Conservation (phyloP, 352 stramenopile genomes). For the Globisporangium irregulare region DNA sequence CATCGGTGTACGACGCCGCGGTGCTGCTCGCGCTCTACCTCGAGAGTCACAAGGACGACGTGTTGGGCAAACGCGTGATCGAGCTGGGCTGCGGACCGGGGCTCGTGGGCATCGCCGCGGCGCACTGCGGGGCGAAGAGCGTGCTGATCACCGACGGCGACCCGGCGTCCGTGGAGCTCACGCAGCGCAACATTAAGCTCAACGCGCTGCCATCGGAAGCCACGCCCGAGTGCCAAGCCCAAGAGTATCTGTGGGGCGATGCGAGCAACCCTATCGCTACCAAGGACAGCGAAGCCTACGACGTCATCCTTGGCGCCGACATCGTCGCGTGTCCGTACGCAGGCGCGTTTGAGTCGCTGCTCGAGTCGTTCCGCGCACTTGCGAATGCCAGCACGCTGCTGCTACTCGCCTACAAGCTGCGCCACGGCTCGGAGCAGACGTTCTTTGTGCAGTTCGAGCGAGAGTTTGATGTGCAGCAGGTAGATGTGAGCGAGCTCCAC, state of each 20-base stretch:
- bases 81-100: conserved; percentile 75
- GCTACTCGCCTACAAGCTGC: conserved; percentile 76
- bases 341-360: conserved; percentile 56
- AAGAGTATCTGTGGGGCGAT: conserved; percentile 67
- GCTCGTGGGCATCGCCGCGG: conserved; percentile 69
- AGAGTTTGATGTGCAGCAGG: conserved; percentile 42
- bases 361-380: conserved; percentile 49
- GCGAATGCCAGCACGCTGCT: conserved; percentile 39
- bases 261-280: conserved; percentile 25
- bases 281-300: conserved; percentile 28
- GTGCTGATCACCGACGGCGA: conserved; percentile 78
- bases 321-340: conserved; percentile 84
- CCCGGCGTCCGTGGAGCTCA: conserved; percentile 57
- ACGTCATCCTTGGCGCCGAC: conserved; percentile 77
- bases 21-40: conserved; percentile 80
- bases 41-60: conserved; percentile 42
- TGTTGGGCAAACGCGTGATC: conserved; percentile 56
- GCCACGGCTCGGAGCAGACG: conserved; percentile 52
- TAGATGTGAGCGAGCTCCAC: conserved; percentile 50
- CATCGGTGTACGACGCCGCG: conserved; percentile 79
- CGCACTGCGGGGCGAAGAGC: conserved; percentile 35
- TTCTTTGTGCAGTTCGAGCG: conserved; percentile 62
- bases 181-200: conserved; percentile 49
- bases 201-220: conserved; percentile 29
- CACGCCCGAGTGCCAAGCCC: conserved; percentile 26